Evolutionary conservation across 1,139 yeast genomes (phyloP).

Genomic region (Suhomyces maxii): DNA sequence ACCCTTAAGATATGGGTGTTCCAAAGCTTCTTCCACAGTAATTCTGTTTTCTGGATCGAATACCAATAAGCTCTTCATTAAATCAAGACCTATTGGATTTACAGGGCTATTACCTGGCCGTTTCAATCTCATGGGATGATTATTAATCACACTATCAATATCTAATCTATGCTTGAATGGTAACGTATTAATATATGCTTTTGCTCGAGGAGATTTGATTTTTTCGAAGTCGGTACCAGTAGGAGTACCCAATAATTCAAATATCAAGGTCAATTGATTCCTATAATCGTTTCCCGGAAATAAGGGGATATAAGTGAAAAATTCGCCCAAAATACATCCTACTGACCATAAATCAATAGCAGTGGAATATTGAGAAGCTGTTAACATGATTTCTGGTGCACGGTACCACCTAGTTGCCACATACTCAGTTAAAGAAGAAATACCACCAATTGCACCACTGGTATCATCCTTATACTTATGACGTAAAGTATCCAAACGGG

Average conservation of each 20-base stretch:
- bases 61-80: constrained; percentile 56
- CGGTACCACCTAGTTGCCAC: constrained; percentile 83
- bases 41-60: constrained; percentile 68
- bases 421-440: constrained; percentile 61
- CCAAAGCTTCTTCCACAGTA: constrained; percentile 62
- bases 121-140: constrained; percentile 16
- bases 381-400: constrained; percentile 77
- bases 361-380: constrained; percentile 66
- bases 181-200: constrained; percentile 57
- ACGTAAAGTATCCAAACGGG: constrained; percentile 36
- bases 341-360: constrained; percentile 81
- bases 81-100: constrained; percentile 63
- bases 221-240: constrained; percentile 53
- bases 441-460: constrained; percentile 27
- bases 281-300: constrained; percentile 81
- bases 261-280: constrained; percentile 61
- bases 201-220: constrained; percentile 62
- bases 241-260: constrained; percentile 68
- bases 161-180: constrained; percentile 36
- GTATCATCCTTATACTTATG: constrained; percentile 28
- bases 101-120: constrained; percentile 17
- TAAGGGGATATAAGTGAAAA: constrained; percentile 59
- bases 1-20: constrained; percentile 62
- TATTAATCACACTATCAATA: constrained; percentile 12
- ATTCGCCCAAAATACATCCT: constrained; percentile 73